Percentiles rank a stretch among this genome's conserved stretches.
phyloP scores from a whole-genome alignment of 768 basidiomycete species.

The Pseudohyphozyma bogoriensis region DNA sequence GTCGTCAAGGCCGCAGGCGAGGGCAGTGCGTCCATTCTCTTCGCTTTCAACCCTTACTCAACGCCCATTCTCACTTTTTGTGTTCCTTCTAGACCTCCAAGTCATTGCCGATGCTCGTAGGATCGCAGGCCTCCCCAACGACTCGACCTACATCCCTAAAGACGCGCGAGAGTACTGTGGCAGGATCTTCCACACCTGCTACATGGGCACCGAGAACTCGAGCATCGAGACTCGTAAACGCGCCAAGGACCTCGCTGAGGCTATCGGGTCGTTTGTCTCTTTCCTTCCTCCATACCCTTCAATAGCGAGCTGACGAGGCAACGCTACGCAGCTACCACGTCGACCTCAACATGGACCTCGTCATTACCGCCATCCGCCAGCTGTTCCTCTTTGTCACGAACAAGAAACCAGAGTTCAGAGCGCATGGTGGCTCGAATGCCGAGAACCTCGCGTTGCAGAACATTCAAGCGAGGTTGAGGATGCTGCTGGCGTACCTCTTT shows the following conservation, averaged over 20 bases:
- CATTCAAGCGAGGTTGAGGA: slow-evolving; percentile 89
- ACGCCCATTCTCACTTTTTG: neutral
- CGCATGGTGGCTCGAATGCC: slow-evolving; percentile 70
- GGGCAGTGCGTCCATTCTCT: slow-evolving; percentile 44
- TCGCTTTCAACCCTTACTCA: neutral
- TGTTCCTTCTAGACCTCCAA: slow-evolving; percentile 51
- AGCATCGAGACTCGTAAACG: slow-evolving; percentile 71
- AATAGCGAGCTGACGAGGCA: neutral
- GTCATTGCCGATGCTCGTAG: slow-evolving; percentile 85
- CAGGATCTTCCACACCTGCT: slow-evolving; percentile 92
- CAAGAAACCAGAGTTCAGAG: slow-evolving; percentile 61
- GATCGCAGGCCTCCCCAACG: slow-evolving; percentile 71
- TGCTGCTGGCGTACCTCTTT: slow-evolving; percentile 82
- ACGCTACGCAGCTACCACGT: slow-evolving; percentile 62
- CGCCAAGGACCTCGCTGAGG: slow-evolving; percentile 73
- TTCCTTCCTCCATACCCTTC: neutral
- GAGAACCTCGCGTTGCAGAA: slow-evolving; percentile 97
- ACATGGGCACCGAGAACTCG: slow-evolving; percentile 98
- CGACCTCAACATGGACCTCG: slow-evolving; percentile 88
- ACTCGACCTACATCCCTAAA: slow-evolving; percentile 69
- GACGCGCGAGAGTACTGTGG: slow-evolving; percentile 78
- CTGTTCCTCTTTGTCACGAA: slow-evolving; percentile 77
- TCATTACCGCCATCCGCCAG: slow-evolving; percentile 72
- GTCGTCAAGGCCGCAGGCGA: slow-evolving; percentile 70
- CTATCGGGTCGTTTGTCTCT: slow-evolving; percentile 68